Conservation (phyloP, 306 rosid genomes). For the Argentina anserina region DNA sequence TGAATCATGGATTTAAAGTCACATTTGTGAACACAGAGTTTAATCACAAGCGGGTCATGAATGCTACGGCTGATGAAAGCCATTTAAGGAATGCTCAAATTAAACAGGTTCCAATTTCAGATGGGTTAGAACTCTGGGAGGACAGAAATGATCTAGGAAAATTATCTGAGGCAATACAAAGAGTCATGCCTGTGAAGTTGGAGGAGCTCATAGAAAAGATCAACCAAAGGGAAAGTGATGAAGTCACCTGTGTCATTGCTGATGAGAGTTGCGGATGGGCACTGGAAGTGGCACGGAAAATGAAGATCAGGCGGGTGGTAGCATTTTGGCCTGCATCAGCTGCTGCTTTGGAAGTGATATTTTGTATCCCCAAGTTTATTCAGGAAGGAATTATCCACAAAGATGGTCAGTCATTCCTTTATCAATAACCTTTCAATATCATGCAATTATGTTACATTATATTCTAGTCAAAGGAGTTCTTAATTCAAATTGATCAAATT, state of each 20-base stretch:
- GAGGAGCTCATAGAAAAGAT: conserved; percentile 38
- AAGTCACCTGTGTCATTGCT: conserved; percentile 30
- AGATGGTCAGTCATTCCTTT: conserved; percentile 25
- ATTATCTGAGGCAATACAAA: conserved; percentile 9
- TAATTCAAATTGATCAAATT: neutral
- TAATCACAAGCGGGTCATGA: conserved; percentile 26
- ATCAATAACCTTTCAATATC: neutral
- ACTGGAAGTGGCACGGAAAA: conserved; percentile 25
- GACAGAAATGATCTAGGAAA: conserved; percentile 24
- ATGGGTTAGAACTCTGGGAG: conserved; percentile 45
- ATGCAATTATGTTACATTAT: neutral
- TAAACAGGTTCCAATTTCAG: conserved; percentile 42
- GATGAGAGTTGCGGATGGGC: conserved; percentile 33
- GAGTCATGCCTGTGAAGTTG: conserved; percentile 33
- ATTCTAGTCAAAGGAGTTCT: neutral
- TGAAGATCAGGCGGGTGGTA: conserved; percentile 40
- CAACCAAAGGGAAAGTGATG: conserved; percentile 15
- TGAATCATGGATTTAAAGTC: conserved; percentile 39
- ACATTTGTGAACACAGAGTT: conserved; percentile 39
- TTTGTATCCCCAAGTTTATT: conserved; percentile 25
- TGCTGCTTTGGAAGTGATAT: conserved; percentile 11
- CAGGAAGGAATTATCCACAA: conserved; percentile 29
- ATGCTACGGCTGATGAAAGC: neutral
- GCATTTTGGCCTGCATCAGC: conserved; percentile 46
- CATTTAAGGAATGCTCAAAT: conserved; percentile 14